phyloP scores from a whole-genome alignment of 345 rosid genomes.

The Microthlaspi erraticum region DNA sequence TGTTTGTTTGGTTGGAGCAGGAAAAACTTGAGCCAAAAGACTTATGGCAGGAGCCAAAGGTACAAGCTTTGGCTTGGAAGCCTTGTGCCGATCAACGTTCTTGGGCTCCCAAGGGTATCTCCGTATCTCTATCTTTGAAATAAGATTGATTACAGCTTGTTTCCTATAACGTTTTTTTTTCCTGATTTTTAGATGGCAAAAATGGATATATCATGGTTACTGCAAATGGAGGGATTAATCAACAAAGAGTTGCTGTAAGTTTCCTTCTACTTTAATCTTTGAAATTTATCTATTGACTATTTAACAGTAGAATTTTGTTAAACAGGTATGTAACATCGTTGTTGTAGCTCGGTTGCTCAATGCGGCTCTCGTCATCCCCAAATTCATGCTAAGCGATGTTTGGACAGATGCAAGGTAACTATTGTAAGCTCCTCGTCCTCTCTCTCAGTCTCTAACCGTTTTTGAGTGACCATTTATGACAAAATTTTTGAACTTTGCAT shows the following conservation, averaged over 20 bases:
- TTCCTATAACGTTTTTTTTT: background rate
- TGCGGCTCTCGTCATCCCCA: slow-evolving; percentile 88
- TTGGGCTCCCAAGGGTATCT: slow-evolving; percentile 70
- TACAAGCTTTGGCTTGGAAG: slow-evolving; percentile 80
- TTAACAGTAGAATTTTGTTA: background rate
- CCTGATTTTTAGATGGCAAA: slow-evolving; percentile 53
- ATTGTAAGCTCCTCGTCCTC: slow-evolving; percentile 27
- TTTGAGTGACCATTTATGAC: background rate
- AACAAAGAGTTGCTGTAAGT: slow-evolving; percentile 96
- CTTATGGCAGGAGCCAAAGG: slow-evolving; percentile 80
- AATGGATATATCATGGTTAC: slow-evolving; percentile 93
- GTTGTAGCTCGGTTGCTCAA: slow-evolving; percentile 82
- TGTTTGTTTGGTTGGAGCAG: slow-evolving; percentile 51
- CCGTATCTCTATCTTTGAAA: slow-evolving; percentile 15
- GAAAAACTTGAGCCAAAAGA: slow-evolving; percentile 89
- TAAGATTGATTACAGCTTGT: slow-evolving; percentile 10
- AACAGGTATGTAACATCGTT: slow-evolving; percentile 91
- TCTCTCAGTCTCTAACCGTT: slow-evolving; percentile 3
- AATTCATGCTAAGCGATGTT: slow-evolving; percentile 88
- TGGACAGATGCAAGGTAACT: slow-evolving; percentile 91
- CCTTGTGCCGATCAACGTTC: slow-evolving; percentile 81
- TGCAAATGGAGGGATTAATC: slow-evolving; percentile 98
- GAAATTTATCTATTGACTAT: background rate
- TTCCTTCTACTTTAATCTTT: background rate
- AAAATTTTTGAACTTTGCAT: background rate